Percentiles rank a stretch among this genome's conserved stretches.
Evolutionary conservation across 2,329 filamentous ascomycete genomes (phyloP).

Genomic region (Aspergillus felis): DNA sequence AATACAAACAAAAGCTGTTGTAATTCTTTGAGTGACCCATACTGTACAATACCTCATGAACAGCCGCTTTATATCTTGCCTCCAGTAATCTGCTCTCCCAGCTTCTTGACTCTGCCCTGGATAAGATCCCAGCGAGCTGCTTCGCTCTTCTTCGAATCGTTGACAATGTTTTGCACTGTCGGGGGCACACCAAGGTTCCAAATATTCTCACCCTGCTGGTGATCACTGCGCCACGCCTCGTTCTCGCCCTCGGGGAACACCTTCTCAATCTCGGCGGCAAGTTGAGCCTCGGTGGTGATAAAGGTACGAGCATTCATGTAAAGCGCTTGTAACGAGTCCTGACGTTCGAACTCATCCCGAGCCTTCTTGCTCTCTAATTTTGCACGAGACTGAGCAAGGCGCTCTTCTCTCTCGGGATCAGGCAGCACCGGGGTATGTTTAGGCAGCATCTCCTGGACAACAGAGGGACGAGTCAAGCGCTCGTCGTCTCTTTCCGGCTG

Average conservation of each 20-base stretch:
- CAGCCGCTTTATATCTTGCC: constrained; percentile 51
- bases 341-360: constrained; percentile 56
- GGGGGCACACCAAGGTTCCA: constrained; percentile 50
- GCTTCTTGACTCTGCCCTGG: constrained; percentile 57
- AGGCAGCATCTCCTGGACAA: constrained; percentile 51
- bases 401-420: constrained; percentile 60
- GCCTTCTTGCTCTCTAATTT: constrained; percentile 43
- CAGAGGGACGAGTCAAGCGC: constrained; percentile 65
- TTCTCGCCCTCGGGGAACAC: constrained; percentile 65
- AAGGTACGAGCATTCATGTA: constrained; percentile 87
- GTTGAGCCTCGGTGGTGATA: constrained; percentile 75
- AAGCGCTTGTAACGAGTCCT: constrained; percentile 73
- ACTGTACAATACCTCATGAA: constrained; percentile 20
- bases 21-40: constrained; percentile 5
- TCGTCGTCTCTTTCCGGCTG: constrained; percentile 73
- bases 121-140: constrained; percentile 41
- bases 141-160: constrained; percentile 29
- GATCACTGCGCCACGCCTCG: constrained; percentile 41
- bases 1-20: constrained; percentile 5
- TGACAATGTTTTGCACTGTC: constrained; percentile 30
- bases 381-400: constrained; percentile 43
- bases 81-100: constrained; percentile 65
- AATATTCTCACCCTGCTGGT: constrained; percentile 43
- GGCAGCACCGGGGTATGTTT: constrained; percentile 51
- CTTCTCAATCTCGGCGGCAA: constrained; percentile 68